Conservation (phyloP, 1,284 basidiomycete species). For the Trametes hirsuta region DNA sequence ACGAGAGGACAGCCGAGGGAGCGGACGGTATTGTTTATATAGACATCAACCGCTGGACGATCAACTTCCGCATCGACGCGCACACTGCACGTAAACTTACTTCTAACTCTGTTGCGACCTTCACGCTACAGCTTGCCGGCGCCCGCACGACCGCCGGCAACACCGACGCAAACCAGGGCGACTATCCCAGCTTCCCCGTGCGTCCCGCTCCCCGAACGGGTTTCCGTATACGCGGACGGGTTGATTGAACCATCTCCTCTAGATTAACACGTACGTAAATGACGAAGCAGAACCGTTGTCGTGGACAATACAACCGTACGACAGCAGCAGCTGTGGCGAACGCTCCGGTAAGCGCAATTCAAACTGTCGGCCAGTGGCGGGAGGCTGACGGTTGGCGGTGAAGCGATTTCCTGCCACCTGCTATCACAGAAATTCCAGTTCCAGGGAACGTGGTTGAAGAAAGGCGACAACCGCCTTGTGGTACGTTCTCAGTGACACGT, state of each 20-base stretch:
- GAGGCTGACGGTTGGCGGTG: neutral
- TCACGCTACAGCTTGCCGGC: conserved; percentile 33
- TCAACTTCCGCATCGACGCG: conserved; percentile 31
- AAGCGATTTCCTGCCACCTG: conserved; percentile 26
- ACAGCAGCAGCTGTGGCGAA: conserved; percentile 27
- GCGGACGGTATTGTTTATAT: too few species aligned
- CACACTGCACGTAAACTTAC: conserved; percentile 7
- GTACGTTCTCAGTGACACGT: conserved; percentile 3
- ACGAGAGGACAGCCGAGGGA: too few species aligned
- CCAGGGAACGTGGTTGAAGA: conserved; percentile 17
- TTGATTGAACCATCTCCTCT: neutral
- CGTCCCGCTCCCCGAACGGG: neutral
- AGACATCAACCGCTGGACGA: conserved; percentile 34
- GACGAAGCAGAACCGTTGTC: conserved; percentile 10
- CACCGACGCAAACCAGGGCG: conserved; percentile 34
- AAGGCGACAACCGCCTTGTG: conserved; percentile 21
- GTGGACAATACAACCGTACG: conserved; percentile 22
- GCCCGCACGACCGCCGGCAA: conserved; percentile 35
- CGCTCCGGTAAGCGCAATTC: conserved; percentile 16
- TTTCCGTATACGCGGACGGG: neutral
- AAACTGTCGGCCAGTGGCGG: too few species aligned
- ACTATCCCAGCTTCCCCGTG: conserved; percentile 20
- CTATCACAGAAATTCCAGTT: conserved; percentile 22
- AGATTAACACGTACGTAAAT: conserved; percentile 25
- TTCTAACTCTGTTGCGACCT: conserved; percentile 22